Evolutionary conservation across 2,329 filamentous ascomycete genomes (phyloP), one percentile per base, ranked within the genome.

Genomic region (Ophiostoma quercus): DNA sequence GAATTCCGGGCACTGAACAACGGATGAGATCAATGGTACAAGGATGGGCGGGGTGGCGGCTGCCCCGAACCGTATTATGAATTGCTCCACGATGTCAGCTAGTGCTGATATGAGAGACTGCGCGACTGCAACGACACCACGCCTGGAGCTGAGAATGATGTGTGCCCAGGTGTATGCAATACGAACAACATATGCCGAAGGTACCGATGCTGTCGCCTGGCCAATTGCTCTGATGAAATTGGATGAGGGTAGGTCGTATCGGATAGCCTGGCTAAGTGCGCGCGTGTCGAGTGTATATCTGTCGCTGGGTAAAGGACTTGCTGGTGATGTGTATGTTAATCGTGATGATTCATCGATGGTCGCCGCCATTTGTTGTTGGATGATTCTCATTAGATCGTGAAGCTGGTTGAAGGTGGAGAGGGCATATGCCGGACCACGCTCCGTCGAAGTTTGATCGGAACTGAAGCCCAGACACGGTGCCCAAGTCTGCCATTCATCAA

Each of bases 401-500:
- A 83, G 74, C 71, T 82, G 81, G 69, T 80, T 81, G 70, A 83
- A 81, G 0, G 79, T 80, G 54, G 77, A 78, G n/a, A 81, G 70
- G 3, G 79, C 77, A 47, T 81, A 79, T 1, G 77, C 76, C 1
- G 77, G 75, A 39, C 72, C 77, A 25, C 76, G 74, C 19, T 73
- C 74, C 71, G 3, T 71, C 47, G 29, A 67, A 11, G 32, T 39
- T 3, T 43, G 37, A 9, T 63, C 57, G 69, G 29, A 72, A 4
- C 79, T 79, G 67, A 82, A 81, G 2, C 77, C 79, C 3, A 76
- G 74, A 71, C 82, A 81, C 34, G 87, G 85, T 22, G 82, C 82
- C 90, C 90, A 92, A 1, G 88, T 87, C 73, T 90, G 87, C 90
- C 90, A 92, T 78, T 92, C 89, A 75, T 92, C 90, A 25, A 89